A percentile compares a stretch with the other conserved stretches of the same genome.
phyloP scores from a whole-genome alignment of 2,329 filamentous ascomycete genomes.

The Colletotrichum sp. region DNA sequence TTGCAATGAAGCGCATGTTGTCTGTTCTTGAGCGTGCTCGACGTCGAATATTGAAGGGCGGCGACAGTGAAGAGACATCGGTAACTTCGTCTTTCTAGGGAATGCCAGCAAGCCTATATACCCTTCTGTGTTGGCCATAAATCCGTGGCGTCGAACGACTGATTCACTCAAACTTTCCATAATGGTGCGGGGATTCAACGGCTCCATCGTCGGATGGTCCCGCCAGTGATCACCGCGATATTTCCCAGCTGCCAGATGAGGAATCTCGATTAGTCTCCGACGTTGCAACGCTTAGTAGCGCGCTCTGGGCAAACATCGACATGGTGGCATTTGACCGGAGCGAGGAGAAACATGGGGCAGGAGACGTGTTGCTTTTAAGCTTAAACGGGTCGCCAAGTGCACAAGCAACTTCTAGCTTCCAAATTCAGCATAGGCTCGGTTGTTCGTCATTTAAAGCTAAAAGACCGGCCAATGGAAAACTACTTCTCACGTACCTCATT shows the following conservation, averaged over 20 bases:
- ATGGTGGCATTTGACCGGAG: constrained; percentile 10
- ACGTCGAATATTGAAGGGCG: not conserved
- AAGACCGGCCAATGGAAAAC: not conserved
- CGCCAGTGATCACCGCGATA: not conserved
- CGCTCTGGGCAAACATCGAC: not conserved
- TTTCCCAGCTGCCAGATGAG: not conserved
- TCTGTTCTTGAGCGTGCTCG: not conserved
- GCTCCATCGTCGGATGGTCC: not conserved
- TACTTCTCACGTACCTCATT: not conserved
- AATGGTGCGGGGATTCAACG: not conserved
- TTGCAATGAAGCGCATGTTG: constrained; percentile 18
- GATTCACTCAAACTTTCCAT: not conserved
- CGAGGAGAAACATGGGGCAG: constrained; percentile 13
- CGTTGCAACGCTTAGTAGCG: not conserved
- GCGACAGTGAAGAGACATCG: not conserved
- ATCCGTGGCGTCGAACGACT: not conserved
- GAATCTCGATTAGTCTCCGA: not conserved
- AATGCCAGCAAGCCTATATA: not conserved
- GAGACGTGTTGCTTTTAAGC: constrained; percentile 13
- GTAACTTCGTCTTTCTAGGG: not conserved
- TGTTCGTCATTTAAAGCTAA: not conserved
- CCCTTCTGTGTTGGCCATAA: not conserved
- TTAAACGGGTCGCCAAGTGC: constrained; percentile 14
- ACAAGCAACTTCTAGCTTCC: not conserved
- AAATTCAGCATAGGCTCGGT: constrained; percentile 5